Evolutionary conservation across 2,329 filamentous ascomycete genomes (phyloP).

Genomic region (Penicillium sp.): DNA sequence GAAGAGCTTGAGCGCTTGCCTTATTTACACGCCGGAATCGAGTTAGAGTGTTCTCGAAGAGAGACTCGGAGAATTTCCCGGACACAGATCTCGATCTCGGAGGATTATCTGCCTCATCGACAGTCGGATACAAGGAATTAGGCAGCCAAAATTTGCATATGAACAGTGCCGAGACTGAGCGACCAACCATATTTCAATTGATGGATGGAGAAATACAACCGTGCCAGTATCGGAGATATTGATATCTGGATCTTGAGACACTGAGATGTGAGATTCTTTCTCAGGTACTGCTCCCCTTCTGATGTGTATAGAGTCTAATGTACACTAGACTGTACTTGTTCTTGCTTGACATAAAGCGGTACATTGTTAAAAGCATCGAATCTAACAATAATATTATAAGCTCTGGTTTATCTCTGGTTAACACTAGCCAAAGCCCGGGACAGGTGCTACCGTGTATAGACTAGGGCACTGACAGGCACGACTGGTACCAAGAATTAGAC

Average conservation of each 20-base stretch:
- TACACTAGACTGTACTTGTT: background rate
- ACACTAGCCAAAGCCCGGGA: background rate
- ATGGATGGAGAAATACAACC: slow-evolving; percentile 22
- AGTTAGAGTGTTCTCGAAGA: background rate
- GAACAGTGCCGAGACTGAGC: slow-evolving; percentile 1
- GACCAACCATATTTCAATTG: slow-evolving; percentile 14
- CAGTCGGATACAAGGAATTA: slow-evolving; percentile 9
- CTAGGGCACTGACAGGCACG: background rate
- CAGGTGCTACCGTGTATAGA: background rate
- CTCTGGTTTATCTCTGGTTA: background rate
- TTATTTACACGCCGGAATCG: slow-evolving; percentile 13
- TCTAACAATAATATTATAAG: background rate
- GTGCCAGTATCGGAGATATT: slow-evolving; percentile 12
- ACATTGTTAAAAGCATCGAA: background rate
- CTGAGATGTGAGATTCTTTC: background rate
- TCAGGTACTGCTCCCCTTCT: background rate
- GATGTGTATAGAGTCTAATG: background rate
- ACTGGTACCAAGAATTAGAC: background rate
- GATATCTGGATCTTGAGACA: background rate
- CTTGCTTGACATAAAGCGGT: background rate
- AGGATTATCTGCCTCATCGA: slow-evolving; percentile 10
- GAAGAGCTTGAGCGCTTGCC: slow-evolving; percentile 1
- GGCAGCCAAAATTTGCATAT: slow-evolving; percentile 17
- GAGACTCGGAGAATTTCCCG: no score
- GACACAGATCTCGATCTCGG: no score